Base-by-base conservation (phyloP, 2,329 filamentous ascomycete species). In the Ceratocystis destructans region DNA sequence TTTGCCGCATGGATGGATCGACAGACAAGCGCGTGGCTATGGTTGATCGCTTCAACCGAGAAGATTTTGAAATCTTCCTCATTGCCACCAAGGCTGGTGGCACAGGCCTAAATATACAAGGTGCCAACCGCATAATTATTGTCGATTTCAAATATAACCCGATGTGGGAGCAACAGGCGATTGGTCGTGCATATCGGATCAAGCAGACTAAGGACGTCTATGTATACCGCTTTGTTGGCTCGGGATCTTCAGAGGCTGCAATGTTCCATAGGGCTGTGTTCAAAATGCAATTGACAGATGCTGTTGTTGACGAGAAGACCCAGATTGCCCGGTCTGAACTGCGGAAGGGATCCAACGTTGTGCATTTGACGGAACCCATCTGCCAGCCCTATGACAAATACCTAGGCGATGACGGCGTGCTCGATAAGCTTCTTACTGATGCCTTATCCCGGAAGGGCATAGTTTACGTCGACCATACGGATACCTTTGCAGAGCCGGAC, bases 91-190 rank as follows among this genome's bases (percentile, higher is more conserved):
- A 76, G 68, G 90, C 92, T 7, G 92, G 91, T 25, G 90, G 90
- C 0, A 77, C 91, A 1, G 92, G 92, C 0, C 78, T 96, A 62
- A 96, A 96, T 68, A 87, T 96, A 12, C 83, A 84, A 50, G 86
- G 87, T 1, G 92, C 92, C 0, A 96, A 91, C 73, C 84, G 92
- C 22, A 89, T 96, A 0, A 82, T 96, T 22, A 87, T 96, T 22
- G 88, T 95, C 66, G 92, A 96, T 73, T 90, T 88, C 72, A 80
- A 81, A 68, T 96, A 86, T 76, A 94, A 92, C 69, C 92, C 92
- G 0, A 82, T 85, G 4, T 80, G 86, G 72, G 92, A 96, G 74
- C 87, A 91, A 71, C 92, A 96, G 75, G 92, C 92, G 1, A 84
- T 96, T 63, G 92, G 90, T 1, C 83, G 92, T 64, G 87, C 89